phyloP scores from a whole-genome alignment of 75 land plant species.

The Ceratopteris richardii region DNA sequence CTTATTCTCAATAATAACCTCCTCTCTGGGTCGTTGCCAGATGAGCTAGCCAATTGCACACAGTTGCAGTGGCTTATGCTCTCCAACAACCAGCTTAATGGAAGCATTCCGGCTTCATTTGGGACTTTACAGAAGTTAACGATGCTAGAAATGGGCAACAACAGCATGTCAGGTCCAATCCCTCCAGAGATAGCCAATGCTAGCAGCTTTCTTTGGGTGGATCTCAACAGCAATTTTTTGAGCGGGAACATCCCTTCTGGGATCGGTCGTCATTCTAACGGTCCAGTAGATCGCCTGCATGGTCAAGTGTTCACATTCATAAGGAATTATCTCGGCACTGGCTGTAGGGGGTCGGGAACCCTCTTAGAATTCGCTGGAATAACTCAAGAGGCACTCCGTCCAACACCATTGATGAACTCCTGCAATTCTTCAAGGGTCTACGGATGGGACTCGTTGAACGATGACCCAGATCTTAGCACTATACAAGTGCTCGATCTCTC shows the following conservation, averaged over 20 bases:
- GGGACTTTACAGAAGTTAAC: conserved; percentile 52
- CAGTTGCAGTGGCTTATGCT: conserved; percentile 62
- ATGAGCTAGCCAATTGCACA: conserved; percentile 52
- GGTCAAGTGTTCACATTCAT: conserved; percentile 61
- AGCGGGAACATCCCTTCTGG: conserved; percentile 51
- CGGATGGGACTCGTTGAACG: conserved; percentile 46
- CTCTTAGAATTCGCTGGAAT: conserved; percentile 73
- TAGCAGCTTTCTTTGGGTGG: conserved; percentile 70
- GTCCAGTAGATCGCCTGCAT: conserved; percentile 31
- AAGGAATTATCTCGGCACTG: conserved; percentile 51
- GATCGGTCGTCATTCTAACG: conserved; percentile 46
- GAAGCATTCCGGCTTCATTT: conserved; percentile 45
- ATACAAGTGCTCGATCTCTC: conserved; percentile 72
- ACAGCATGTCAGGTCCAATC: conserved; percentile 56
- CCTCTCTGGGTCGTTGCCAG: conserved; percentile 52
- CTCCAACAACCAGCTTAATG: conserved; percentile 53
- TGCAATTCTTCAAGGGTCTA: conserved; percentile 62
- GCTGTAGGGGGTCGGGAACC: conserved; percentile 68
- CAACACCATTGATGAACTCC: conserved; percentile 42
- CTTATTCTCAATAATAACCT: conserved; percentile 62
- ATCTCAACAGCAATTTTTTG: conserved; percentile 58
- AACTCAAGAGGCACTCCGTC: conserved; percentile 35
- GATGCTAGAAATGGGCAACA: conserved; percentile 61
- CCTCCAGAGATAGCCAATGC: conserved; percentile 50
- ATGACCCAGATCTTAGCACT: conserved; percentile 46